A percentile compares a stretch with the other conserved stretches of the same genome.
These are phyloP conservation scores for Royoungia palumana DNA, from an alignment of 768 basidiomycete genomes.

Conservation along the genomic window DNA sequence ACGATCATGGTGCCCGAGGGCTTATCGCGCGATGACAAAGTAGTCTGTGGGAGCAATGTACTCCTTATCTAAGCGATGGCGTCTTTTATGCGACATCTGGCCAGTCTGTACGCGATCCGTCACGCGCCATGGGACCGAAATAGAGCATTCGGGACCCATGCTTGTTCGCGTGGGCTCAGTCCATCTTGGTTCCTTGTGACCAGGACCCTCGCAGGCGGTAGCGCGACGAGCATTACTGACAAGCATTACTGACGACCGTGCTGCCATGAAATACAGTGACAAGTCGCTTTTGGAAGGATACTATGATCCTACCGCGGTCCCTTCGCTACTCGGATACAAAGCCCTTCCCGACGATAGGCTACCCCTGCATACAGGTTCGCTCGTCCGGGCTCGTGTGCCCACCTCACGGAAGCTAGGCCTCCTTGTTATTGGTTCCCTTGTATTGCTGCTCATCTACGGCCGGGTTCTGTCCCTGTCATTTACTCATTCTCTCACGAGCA, in stretches of 20 bases:
- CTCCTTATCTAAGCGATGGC: conserved; percentile 15
- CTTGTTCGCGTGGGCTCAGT: no score
- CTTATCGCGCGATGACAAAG: neutral
- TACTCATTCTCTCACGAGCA: neutral
- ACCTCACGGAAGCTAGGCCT: conserved; percentile 12
- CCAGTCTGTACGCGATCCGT: neutral
- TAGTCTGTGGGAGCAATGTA: neutral
- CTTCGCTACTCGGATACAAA: neutral
- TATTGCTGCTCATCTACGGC: conserved; percentile 7
- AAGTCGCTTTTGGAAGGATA: neutral
- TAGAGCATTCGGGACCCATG: neutral
- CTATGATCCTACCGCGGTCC: neutral
- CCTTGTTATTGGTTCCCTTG: conserved; percentile 8
- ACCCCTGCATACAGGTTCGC: conserved; percentile 16
- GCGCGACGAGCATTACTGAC: neutral
- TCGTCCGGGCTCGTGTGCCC: neutral
- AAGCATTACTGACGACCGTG: neutral
- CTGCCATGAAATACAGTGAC: conserved; percentile 7
- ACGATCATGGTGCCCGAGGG: neutral
- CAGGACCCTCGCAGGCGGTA: no score
- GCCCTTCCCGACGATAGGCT: conserved; percentile 6
- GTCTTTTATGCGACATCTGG: neutral
- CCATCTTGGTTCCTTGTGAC: neutral
- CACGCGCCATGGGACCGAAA: neutral
- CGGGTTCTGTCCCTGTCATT: neutral